Evolutionary conservation across 768 basidiomycete genomes (phyloP), one percentile per base, ranked within the genome.

Genomic region (Naganishia kalamii): DNA sequence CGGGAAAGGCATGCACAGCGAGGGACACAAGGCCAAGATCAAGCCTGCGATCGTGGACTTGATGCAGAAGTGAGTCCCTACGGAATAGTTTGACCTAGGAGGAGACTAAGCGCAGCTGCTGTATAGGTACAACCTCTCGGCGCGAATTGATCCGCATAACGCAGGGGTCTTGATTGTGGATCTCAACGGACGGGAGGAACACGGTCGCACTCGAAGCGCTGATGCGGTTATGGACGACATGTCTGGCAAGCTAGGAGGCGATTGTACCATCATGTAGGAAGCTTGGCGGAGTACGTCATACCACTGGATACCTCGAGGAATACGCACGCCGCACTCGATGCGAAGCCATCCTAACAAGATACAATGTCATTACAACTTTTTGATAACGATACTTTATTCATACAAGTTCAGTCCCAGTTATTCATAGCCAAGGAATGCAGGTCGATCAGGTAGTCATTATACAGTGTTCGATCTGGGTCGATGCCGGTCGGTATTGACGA

Each of bases 1-100:
- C 63, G 88, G 89, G 17, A 94, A 92, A 79, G 92, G 92, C 11
- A 80, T 92, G 30, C 94, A 98, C 77, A 91, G 89, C 19, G 79
- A 82, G 29, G 83, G 83, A 3, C 86, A 87, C 49, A 81, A 84
- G 6, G 88, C 89, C 0, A 98, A 94, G 80, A 83, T 97, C 72
- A 92, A 88, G 74, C 94, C 93, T 33, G 93, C 92, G 6, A 87
- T 98, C 54, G 88, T 90, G 74, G 86, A 88, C 40, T 80, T 94
- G 54, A 88, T 94, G 85, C 80, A 82, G 69, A 90, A 87, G 89
- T 74, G 61, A 68, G 74, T 71, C 43, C 35, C n/a, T 62, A 13
- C 32, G 5, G 19, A 21, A 60, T 17, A 12, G 37, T n/a, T 6
- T 11, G 6, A 15, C 13, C 4, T 21, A 21, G n/a, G 17, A 10